Conservation (phyloP, 768 basidiomycete species). For the Suillus tomentosus region DNA sequence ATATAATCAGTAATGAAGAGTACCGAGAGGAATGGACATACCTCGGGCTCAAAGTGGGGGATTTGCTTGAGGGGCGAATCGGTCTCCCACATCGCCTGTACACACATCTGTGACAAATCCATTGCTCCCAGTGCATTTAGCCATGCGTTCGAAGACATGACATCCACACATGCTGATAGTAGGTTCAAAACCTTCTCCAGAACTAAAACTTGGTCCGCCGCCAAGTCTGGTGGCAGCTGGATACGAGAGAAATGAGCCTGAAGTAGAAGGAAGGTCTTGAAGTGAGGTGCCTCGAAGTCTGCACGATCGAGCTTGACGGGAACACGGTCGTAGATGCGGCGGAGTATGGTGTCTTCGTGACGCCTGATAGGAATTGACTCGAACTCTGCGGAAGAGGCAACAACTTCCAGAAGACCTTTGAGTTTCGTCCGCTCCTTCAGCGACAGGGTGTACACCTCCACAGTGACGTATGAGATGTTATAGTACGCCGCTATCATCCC, state of each 20-base stretch:
- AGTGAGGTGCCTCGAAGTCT: conserved; percentile 94
- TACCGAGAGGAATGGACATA: conserved; percentile 34
- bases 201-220: conserved; percentile 85
- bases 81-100: conserved; percentile 96
- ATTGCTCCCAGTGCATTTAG: conserved; percentile 93
- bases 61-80: conserved; percentile 96
- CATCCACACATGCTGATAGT: conserved; percentile 93
- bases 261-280: conserved; percentile 96
- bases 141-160: conserved; percentile 97
- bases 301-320: conserved; percentile 87
- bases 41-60: conserved; percentile 92
- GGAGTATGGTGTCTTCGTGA: conserved; percentile 83
- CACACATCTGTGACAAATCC: conserved; percentile 99
- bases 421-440: conserved; percentile 96
- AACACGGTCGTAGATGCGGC: conserved; percentile 92
- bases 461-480: conserved; percentile 93
- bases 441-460: conserved; percentile 95
- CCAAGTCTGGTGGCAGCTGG: conserved; percentile 89
- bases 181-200: conserved; percentile 90
- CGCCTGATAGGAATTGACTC: conserved; percentile 93
- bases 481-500: conserved; percentile 99
- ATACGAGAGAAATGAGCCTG: conserved; percentile 97
- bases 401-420: conserved; percentile 94
- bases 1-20: neutral
- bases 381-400: conserved; percentile 96